phyloP scores from a whole-genome alignment of 2,329 filamentous ascomycete species.

The Sporothrix protearum region DNA sequence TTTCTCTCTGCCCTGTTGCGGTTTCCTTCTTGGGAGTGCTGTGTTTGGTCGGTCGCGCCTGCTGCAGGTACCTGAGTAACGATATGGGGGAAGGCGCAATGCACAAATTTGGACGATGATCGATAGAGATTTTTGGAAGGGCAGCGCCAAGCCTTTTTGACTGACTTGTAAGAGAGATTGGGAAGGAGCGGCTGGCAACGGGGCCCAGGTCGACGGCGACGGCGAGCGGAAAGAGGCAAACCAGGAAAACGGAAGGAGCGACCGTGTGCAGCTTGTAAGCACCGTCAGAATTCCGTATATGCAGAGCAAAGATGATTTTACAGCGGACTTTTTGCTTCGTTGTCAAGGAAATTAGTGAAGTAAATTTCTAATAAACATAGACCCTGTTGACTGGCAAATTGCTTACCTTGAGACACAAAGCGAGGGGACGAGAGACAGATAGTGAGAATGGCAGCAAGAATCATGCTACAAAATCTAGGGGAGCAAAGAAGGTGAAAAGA shows the following conservation, averaged over 20 bases:
- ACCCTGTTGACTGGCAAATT: not conserved
- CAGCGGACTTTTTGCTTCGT: not conserved
- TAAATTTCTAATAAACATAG: not conserved
- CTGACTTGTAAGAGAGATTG: not conserved
- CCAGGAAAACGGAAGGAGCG: not conserved
- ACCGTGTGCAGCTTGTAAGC: not conserved
- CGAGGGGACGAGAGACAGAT: not conserved
- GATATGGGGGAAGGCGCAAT: conserved; percentile 13
- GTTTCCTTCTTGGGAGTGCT: conserved; percentile 3
- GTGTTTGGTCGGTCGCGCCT: conserved; percentile 1
- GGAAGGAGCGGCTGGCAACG: not conserved
- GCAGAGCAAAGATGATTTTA: not conserved
- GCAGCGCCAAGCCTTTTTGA: not conserved
- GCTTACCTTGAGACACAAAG: not conserved
- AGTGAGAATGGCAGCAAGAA: not conserved
- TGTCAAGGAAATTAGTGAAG: not conserved
- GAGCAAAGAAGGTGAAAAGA: not conserved
- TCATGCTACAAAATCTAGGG: not conserved
- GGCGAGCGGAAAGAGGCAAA: not conserved
- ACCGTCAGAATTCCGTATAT: not conserved
- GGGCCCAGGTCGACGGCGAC: not conserved
- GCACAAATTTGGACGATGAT: not conserved
- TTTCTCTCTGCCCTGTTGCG: not conserved
- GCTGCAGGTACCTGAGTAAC: conserved; percentile 19
- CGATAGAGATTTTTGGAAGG: conserved; percentile 1